Evolutionary conservation across 495 filamentous ascomycete genomes (phyloP), one percentile per base, ranked within the genome.

Genomic region (Mytilinidion resinicola): DNA sequence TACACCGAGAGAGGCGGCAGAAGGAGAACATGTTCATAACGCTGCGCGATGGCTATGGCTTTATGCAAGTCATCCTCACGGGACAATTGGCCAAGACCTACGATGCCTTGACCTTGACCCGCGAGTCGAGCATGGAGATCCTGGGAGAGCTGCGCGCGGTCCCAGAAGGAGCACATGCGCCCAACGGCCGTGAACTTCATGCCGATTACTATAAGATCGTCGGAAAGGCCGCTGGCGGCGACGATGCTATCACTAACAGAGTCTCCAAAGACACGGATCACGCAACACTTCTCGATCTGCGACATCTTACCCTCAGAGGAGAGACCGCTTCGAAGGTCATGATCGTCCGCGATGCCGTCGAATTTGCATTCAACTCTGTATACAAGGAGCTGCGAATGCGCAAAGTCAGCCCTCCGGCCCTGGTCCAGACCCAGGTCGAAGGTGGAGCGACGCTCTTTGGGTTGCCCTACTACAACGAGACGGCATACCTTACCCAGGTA

Each of bases 371-470:
- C 76, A 78, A 85, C 63, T 80, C 84, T 68, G 80, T 84, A 48
- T 97, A 92, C 72, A 84, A 86, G 64, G 86, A 91, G 65, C 79
- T 86, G 65, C 80, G 83, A 50, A 80, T 95, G 69, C 78, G 80
- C 49, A 92, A 97, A 73, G 91, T 99, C 47, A 87, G 86, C 42
- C 93, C 93, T 3, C 93, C 93, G 9, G 91, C 90, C 43, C 89
- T 99, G 75, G 95, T 97, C n/a, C 93, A 99, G 74, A 97, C 93
- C 7, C 91, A 96, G 74, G 93, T 96, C 57, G 93, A 99, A 76
- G 93, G 93, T 60, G 93, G 93, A 48, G 84, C 86, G 62, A 97
- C 93, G 2, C 84, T 99, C 37, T 99, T 99, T 77, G 85, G 85
- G 41, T 88, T 95, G 65, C 82, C 89, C 70, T 99, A 97, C 80